A percentile compares a stretch with the other conserved stretches of the same genome.
Evolutionary conservation across 2,329 filamentous ascomycete genomes (phyloP).

Genomic region (Talaromyces marneffei): DNA sequence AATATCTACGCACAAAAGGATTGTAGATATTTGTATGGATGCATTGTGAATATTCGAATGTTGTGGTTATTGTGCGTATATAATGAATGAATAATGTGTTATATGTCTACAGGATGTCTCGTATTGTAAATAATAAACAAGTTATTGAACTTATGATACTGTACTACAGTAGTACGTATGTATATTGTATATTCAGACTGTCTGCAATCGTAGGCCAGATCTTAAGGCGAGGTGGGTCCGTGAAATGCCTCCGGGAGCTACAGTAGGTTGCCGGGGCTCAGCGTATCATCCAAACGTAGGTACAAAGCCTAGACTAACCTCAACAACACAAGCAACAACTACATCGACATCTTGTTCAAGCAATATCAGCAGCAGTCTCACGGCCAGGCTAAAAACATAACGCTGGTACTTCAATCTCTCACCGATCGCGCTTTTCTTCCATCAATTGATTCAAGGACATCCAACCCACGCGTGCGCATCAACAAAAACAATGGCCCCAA

Average conservation of each 20-base stretch:
- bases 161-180: too few relatives aligned
- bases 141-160: neutral
- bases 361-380: too few relatives aligned
- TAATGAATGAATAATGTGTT: conserved; percentile 5
- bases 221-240: neutral
- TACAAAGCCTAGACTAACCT: neutral
- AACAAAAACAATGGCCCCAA: conserved; percentile 1
- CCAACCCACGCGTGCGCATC: too few relatives aligned
- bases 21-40: neutral
- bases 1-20: neutral
- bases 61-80: neutral
- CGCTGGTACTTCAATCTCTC: too few relatives aligned
- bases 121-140: neutral
- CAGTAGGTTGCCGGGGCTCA: too few relatives aligned
- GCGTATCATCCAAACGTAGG: neutral
- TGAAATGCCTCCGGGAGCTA: too few relatives aligned
- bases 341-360: neutral
- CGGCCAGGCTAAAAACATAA: too few relatives aligned
- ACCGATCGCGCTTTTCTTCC: neutral
- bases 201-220: neutral
- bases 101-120: neutral
- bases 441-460: neutral
- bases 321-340: neutral
- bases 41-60: neutral
- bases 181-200: neutral